Evolutionary conservation across 2,329 filamentous ascomycete species (phyloP).

Genomic region (Nemania sp.): DNA sequence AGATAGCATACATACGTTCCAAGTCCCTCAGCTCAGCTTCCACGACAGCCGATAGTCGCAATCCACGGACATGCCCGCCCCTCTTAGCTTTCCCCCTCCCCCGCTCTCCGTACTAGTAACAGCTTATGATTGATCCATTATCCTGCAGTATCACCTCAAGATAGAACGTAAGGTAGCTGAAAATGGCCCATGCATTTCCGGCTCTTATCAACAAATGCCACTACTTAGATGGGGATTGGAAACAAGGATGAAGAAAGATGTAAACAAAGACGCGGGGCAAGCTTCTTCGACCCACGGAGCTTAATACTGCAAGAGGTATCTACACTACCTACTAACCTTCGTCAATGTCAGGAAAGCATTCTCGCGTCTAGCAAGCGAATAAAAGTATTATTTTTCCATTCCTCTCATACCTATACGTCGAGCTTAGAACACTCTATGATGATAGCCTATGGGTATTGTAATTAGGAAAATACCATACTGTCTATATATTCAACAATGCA

Average conservation of each 20-base stretch:
- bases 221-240: background rate
- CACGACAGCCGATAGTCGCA: constrained; percentile 34
- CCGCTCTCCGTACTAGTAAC: constrained; percentile 11
- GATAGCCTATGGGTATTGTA: background rate
- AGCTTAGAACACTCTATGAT: background rate
- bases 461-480: background rate
- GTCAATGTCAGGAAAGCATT: background rate
- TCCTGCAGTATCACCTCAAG: constrained; percentile 25
- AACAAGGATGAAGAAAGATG: background rate
- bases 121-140: constrained; percentile 24
- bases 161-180: constrained; percentile 28
- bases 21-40: constrained; percentile 27
- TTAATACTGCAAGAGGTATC: too few relatives aligned
- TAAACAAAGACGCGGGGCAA: background rate
- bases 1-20: background rate
- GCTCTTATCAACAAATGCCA: constrained; percentile 25
- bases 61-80: constrained; percentile 35
- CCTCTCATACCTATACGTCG: background rate
- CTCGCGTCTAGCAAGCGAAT: background rate
- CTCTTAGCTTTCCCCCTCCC: constrained; percentile 10
- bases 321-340: background rate
- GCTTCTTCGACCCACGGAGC: background rate
- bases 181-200: constrained; percentile 23
- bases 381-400: background rate
- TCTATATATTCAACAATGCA: background rate